Evolutionary conservation across 116 monocot species (phyloP), one percentile per base, ranked within the genome.

Genomic region (Cymodocea nodosa): DNA sequence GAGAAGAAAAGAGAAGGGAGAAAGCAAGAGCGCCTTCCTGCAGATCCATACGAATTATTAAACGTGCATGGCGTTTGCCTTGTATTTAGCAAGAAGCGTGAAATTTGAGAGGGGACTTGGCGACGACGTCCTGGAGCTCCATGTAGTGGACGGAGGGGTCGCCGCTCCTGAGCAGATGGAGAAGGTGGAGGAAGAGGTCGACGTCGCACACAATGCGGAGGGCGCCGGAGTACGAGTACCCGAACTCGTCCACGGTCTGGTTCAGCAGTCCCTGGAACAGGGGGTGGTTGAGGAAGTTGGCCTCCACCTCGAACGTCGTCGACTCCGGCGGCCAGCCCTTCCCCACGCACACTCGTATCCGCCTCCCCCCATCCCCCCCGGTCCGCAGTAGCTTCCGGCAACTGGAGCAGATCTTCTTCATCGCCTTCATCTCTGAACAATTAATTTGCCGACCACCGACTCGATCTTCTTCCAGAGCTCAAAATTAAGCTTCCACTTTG

Each of bases 191-290:
- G 19, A 76, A 76, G 15, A 64, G 59, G 24, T 65, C 76, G 4
- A 58, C 59, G 20, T 70, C 70, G 65, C 76, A 76, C 3, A 64
- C 70, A 18, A 76, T 70, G 20, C 76, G 55, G 10, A 76, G 65
- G 14, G 76, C 76, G 9, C 76, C 76, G 6, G 40, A 23, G 59
- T 76, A 76, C 8, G 70, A 70, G 65, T 76, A 76, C 35, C 76
- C 76, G 52, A 70, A 76, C 76, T 76, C 76, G 15, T 50, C 48
- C 63, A 57, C 70, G 15, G 76, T 70, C 58, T 59, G 17, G 50
- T 50, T 34, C 15, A 76, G 65, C 20, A 76, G 65, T 17, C 65
- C 70, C 37, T 59, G 64, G 39, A 76, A 65, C 51, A 76, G 70
- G 8, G 64, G 76, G 36, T 76, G 76, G 51, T 70, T 76, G 50